Evolutionary conservation across 345 rosid genomes (phyloP).

Genomic region (Erucastrum elatum): DNA sequence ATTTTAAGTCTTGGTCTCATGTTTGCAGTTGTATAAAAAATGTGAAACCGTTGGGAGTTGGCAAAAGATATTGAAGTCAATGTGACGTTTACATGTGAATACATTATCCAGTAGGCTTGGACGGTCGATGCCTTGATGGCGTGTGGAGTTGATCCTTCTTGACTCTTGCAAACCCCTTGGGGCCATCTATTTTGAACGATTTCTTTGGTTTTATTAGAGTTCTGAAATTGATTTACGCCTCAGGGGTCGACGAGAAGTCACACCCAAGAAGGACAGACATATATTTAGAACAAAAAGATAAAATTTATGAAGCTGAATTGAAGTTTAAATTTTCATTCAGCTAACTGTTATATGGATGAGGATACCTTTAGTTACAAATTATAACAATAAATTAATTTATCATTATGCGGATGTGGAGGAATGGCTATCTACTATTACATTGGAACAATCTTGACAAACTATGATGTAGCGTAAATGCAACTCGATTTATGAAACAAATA

Average conservation of each 20-base stretch:
- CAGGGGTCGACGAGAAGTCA: not conserved
- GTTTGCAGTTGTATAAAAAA: not conserved
- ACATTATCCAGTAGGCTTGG: slow-evolving; percentile 21
- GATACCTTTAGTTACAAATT: not conserved
- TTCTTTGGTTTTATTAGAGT: not conserved
- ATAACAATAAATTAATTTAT: not conserved
- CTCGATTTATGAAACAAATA: too few relatives aligned
- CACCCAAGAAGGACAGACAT: not conserved
- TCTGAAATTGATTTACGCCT: not conserved
- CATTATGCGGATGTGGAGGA: not conserved
- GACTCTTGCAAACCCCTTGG: slow-evolving; percentile 14
- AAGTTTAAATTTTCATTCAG: not conserved
- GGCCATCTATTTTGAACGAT: slow-evolving; percentile 3
- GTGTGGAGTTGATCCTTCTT: not conserved
- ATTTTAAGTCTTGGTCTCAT: not conserved
- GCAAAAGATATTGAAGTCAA: slow-evolving; percentile 11
- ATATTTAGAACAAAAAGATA: not conserved
- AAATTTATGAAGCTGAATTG: not conserved
- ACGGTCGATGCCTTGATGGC: not conserved
- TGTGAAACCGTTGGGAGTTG: not conserved
- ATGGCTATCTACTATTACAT: too few relatives aligned
- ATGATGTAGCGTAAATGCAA: too few relatives aligned
- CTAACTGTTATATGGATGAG: not conserved
- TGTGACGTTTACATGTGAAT: slow-evolving; percentile 13
- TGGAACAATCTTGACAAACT: too few relatives aligned